Conservation (phyloP, 2,329 filamentous ascomycete species). For the Calonectria montana region DNA sequence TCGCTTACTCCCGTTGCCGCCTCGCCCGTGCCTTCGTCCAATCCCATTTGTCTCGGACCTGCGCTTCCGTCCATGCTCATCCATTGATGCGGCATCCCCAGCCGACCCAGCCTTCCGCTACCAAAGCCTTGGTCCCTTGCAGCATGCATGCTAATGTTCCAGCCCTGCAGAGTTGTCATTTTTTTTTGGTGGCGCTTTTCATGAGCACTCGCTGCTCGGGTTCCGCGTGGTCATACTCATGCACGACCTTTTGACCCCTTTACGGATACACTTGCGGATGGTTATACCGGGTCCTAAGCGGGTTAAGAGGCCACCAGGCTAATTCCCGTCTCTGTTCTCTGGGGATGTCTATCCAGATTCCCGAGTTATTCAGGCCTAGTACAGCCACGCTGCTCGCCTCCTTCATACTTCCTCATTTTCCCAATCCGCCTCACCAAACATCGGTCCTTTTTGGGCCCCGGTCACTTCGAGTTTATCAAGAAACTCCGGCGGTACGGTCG, state of each 20-base stretch:
- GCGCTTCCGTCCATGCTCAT: neutral
- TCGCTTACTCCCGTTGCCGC: neutral
- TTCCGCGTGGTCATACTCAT: slow-evolving; percentile 20
- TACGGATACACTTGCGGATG: slow-evolving; percentile 7
- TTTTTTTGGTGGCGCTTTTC: neutral
- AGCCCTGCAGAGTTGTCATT: slow-evolving; percentile 19
- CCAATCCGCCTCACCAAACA: slow-evolving; percentile 74
- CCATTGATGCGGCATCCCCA: slow-evolving; percentile 25
- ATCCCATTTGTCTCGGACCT: slow-evolving; percentile 21
- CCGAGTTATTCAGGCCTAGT: neutral
- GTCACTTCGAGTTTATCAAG: slow-evolving; percentile 82
- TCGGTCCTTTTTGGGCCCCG: slow-evolving; percentile 63
- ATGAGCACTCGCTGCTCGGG: slow-evolving; percentile 9
- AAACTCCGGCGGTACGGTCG: slow-evolving; percentile 94
- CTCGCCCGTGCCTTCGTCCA: slow-evolving; percentile 19
- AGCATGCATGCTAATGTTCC: slow-evolving; percentile 38
- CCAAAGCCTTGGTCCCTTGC: slow-evolving; percentile 36
- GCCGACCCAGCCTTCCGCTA: slow-evolving; percentile 22
- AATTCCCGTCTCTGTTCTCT: neutral
- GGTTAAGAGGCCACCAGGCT: neutral
- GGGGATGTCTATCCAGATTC: slow-evolving; percentile 4
- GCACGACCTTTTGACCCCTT: slow-evolving; percentile 20
- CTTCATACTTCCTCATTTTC: slow-evolving; percentile 71
- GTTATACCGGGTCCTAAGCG: neutral
- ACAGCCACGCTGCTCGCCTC: neutral